A percentile compares a stretch with the other conserved stretches of the same genome.
These are phyloP conservation scores for Bryoerythrophyllum caledonicum DNA, from an alignment of 225 moss, liverwort and hornwort species.

Conservation along the genomic window DNA sequence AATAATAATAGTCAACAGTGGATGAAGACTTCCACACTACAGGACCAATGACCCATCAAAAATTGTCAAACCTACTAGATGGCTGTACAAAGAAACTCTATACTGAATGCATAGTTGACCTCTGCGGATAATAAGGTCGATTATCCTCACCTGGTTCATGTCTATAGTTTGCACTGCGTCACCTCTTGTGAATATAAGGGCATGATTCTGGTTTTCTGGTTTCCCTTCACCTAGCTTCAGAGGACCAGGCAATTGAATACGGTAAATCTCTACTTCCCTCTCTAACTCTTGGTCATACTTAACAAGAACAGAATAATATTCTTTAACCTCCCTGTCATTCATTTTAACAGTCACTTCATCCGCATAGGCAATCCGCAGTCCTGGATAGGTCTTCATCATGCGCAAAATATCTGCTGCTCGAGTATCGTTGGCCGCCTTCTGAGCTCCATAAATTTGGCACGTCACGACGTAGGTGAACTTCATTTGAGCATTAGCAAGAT, in stretches of 20 bases:
- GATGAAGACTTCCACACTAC: not conserved
- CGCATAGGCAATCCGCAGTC: slow-evolving; percentile 76
- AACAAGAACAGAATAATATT: slow-evolving; percentile 70
- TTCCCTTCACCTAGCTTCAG: slow-evolving; percentile 90
- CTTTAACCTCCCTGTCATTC: slow-evolving; percentile 24
- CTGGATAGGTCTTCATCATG: slow-evolving; percentile 68
- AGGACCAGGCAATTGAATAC: slow-evolving; percentile 79
- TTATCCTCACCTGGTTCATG: slow-evolving; percentile 77
- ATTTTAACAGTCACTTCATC: slow-evolving; percentile 43
- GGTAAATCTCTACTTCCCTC: slow-evolving; percentile 70
- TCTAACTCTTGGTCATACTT: slow-evolving; percentile 63
- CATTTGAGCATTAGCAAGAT: slow-evolving; percentile 67
- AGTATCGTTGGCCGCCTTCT: slow-evolving; percentile 54
- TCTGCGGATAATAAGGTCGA: slow-evolving; percentile 3
- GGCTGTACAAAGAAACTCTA: not conserved
- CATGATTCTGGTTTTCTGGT: slow-evolving; percentile 96
- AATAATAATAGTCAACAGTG: not conserved
- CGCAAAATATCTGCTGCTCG: slow-evolving; percentile 73
- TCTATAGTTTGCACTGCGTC: slow-evolving; percentile 95
- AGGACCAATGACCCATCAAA: slow-evolving; percentile 5
- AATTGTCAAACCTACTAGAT: not conserved
- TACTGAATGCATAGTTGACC: too few relatives aligned
- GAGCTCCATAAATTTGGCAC: slow-evolving; percentile 87
- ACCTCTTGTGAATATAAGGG: slow-evolving; percentile 87
- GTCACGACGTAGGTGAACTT: slow-evolving; percentile 92